These are phyloP conservation scores for Penicillium sp. DNA, from an alignment of 2,329 filamentous ascomycete genomes.

Conservation along the genomic window DNA sequence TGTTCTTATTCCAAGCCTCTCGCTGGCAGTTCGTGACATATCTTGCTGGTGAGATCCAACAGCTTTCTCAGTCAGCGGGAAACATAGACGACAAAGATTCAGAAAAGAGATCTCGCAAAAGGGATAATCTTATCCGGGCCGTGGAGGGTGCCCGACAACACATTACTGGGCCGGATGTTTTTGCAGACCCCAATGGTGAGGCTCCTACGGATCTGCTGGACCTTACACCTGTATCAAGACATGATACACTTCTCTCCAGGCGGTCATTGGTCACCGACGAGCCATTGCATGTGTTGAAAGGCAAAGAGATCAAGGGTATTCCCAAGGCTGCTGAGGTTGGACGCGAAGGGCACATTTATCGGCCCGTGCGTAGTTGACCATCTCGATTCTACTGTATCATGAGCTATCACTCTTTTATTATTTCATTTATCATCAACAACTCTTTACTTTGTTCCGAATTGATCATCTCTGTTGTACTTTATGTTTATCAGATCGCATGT, in stretches of 20 bases:
- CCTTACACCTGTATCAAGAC: conserved; percentile 25
- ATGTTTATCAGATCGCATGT: neutral
- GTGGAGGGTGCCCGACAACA: conserved; percentile 72
- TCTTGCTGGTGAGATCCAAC: conserved; percentile 60
- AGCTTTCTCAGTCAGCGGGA: conserved; percentile 44
- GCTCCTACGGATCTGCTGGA: conserved; percentile 23
- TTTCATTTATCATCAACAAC: neutral
- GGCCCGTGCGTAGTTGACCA: neutral
- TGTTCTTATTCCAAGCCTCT: conserved; percentile 85
- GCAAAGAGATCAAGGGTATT: conserved; percentile 56
- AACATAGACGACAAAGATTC: conserved; percentile 40
- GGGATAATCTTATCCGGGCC: conserved; percentile 66
- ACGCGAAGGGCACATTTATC: conserved; percentile 35
- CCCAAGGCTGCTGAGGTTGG: conserved; percentile 46
- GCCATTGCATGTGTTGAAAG: conserved; percentile 20
- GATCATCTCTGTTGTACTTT: neutral
- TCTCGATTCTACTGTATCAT: neutral
- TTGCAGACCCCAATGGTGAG: conserved; percentile 60
- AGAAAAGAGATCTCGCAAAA: conserved; percentile 44
- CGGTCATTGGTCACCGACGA: conserved; percentile 18
- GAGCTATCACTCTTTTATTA: neutral
- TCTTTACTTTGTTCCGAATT: neutral
- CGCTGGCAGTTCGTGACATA: conserved; percentile 67
- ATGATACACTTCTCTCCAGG: conserved; percentile 22
- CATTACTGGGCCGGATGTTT: conserved; percentile 75